Base-by-base conservation (phyloP, 129 eudicot genomes). In the Flaveria ramosissima region DNA sequence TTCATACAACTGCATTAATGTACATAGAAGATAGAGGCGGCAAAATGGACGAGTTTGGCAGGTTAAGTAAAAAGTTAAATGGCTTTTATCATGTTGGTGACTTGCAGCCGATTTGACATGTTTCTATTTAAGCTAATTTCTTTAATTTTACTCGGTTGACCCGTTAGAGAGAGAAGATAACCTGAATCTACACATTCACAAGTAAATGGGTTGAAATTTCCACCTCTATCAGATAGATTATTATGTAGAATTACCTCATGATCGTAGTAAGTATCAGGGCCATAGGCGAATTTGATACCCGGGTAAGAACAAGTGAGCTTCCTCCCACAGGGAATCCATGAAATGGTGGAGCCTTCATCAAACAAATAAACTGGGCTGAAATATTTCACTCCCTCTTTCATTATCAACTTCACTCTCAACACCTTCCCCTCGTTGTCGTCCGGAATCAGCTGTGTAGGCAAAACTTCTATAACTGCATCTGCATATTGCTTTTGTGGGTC, bases 291-390 rank as follows among this genome's bases (percentile, higher is more conserved):
- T 32, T 94, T 94, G 97, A 94, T 94, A 72, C 98, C 98, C 42
- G 98, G 98, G 90, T 91, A 94, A 17, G 98, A 94, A 76, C 98
- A 94, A 12, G 98, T 91, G 80, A 94, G 86, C 80, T 94, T 94
- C 84, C 98, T 85, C 12, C 98, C 98, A 75, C 98, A 94, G 23
- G 98, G 98, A 20, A 94, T 87, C 98, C 98, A 94, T 42, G 93
- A 83, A 76, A 94, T 82, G 72, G 96, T 87, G 68, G 98, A 94
- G 15, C 98, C 98, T 86, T 94, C 98, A 76, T 94, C 98, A 59
- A 94, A 94, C 75, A 94, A 85, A 86, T 94, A 94, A 66, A 94
- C 97, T 2, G 98, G 98, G 80, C 68, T 91, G 88, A 94, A 94
- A 55, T 74, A 68, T 85, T 91, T 86, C 41, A 91, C 97, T 27